Evolutionary conservation across 331 rosid species (phyloP).

Genomic region (Acacia concinna): DNA sequence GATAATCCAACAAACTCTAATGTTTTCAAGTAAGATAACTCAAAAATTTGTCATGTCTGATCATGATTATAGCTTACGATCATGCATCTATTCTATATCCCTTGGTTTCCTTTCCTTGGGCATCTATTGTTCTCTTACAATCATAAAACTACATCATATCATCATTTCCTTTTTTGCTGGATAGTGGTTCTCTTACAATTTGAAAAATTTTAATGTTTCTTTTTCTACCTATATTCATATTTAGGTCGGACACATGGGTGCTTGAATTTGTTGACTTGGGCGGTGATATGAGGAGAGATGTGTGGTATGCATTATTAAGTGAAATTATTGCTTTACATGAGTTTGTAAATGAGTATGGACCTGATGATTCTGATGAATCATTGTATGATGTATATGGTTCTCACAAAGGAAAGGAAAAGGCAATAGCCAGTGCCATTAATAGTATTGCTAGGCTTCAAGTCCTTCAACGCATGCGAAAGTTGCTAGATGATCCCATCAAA

Average conservation of each 20-base stretch:
- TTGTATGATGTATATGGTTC: slow-evolving; percentile 70
- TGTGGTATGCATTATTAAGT: slow-evolving; percentile 85
- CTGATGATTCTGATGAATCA: slow-evolving; percentile 67
- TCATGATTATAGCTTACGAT: slow-evolving; percentile 1
- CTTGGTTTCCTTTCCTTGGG: not conserved
- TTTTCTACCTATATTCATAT: slow-evolving; percentile 30
- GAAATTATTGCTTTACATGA: slow-evolving; percentile 79
- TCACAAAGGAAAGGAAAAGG: slow-evolving; percentile 75
- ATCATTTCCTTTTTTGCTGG: slow-evolving; percentile 3
- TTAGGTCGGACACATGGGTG: slow-evolving; percentile 67
- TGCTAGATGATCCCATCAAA: slow-evolving; percentile 86
- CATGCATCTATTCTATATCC: not conserved
- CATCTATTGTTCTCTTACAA: not conserved
- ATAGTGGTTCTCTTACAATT: not conserved
- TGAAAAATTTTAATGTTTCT: not conserved
- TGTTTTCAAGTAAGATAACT: not conserved
- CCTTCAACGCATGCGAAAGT: slow-evolving; percentile 75
- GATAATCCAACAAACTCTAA: slow-evolving; percentile 14
- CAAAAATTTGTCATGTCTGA: not conserved
- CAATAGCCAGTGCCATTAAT: slow-evolving; percentile 60
- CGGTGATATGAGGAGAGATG: slow-evolving; percentile 97
- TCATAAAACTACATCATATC: not conserved
- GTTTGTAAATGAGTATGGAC: slow-evolving; percentile 74
- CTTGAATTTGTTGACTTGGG: slow-evolving; percentile 96
- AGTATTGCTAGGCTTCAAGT: slow-evolving; percentile 88